These are phyloP conservation scores for Monosporozyma aerobia DNA, from an alignment of 805 yeast genomes.

Conservation along the genomic window DNA sequence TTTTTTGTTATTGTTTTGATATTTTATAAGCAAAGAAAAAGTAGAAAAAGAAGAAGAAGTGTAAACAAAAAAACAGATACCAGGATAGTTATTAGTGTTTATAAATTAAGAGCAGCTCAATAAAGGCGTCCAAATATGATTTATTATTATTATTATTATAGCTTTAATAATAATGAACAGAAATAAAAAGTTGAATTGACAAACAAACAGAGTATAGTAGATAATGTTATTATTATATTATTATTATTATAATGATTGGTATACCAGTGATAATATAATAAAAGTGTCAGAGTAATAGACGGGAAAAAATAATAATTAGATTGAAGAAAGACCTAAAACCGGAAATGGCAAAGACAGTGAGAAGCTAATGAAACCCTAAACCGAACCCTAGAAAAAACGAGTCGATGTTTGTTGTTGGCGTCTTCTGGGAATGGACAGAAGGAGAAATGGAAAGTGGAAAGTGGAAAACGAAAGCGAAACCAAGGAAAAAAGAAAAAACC, in stretches of 20 bases:
- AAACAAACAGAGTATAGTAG: background rate
- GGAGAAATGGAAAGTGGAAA: too few species aligned
- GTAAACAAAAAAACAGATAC: background rate
- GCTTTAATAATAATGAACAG: background rate
- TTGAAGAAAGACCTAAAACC: background rate
- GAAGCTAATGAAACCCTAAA: background rate
- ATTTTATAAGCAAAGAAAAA: background rate
- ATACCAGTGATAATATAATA: background rate
- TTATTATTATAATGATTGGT: too few species aligned
- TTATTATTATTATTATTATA: too few species aligned
- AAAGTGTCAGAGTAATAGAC: background rate
- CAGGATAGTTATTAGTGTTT: background rate
- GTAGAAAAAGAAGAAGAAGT: background rate
- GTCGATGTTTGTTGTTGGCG: conserved; percentile 7
- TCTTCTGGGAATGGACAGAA: background rate
- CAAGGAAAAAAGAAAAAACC: background rate
- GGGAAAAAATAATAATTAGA: too few species aligned
- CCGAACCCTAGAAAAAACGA: background rate
- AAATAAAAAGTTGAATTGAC: background rate
- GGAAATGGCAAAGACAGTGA: background rate
- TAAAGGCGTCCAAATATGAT: conserved; percentile 23
- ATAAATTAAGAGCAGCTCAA: conserved; percentile 21
- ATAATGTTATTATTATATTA: background rate
- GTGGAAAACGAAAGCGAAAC: background rate
- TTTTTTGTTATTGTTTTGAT: background rate